phyloP scores from a whole-genome alignment of 2,329 filamentous ascomycete species.

The Fusarium tupiense region DNA sequence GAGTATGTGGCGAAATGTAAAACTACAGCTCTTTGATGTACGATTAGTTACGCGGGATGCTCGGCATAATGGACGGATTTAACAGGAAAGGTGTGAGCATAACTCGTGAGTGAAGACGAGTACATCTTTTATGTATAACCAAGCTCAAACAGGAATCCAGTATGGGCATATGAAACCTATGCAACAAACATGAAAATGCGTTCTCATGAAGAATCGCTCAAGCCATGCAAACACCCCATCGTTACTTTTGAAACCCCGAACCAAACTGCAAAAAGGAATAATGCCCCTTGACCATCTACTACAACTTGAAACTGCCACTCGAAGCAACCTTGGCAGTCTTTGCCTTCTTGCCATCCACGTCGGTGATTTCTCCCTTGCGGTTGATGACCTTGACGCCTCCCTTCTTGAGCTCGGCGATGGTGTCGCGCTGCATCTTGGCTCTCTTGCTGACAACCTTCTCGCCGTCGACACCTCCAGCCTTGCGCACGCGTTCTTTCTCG shows the following conservation, averaged over 20 bases:
- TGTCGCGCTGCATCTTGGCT: conserved; percentile 56
- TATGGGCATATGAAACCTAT: conserved; percentile 12
- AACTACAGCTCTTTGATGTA: conserved; percentile 16
- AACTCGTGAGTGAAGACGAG: not conserved
- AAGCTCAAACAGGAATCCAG: not conserved
- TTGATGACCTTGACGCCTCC: conserved; percentile 93
- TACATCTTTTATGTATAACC: not conserved
- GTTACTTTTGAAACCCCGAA: conserved; percentile 18
- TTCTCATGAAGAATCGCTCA: conserved; percentile 40
- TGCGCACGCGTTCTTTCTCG: conserved; percentile 86
- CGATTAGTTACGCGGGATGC: conserved; percentile 4
- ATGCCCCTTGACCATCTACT: conserved; percentile 49
- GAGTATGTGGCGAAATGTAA: conserved; percentile 7
- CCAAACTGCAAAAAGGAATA: conserved; percentile 15
- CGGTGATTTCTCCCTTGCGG: conserved; percentile 84
- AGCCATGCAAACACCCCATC: conserved; percentile 29
- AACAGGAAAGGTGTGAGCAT: not conserved
- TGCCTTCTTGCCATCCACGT: conserved; percentile 84
- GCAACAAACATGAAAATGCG: conserved; percentile 29
- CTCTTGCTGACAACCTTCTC: conserved; percentile 67
- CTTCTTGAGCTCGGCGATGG: conserved; percentile 78
- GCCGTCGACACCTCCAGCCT: conserved; percentile 63
- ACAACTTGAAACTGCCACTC: conserved; percentile 72
- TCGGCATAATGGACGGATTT: not conserved
- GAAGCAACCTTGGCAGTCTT: conserved; percentile 60